These are phyloP conservation scores for Punctularia strigosozonata DNA, from an alignment of 768 basidiomycete species.

Conservation along the genomic window DNA sequence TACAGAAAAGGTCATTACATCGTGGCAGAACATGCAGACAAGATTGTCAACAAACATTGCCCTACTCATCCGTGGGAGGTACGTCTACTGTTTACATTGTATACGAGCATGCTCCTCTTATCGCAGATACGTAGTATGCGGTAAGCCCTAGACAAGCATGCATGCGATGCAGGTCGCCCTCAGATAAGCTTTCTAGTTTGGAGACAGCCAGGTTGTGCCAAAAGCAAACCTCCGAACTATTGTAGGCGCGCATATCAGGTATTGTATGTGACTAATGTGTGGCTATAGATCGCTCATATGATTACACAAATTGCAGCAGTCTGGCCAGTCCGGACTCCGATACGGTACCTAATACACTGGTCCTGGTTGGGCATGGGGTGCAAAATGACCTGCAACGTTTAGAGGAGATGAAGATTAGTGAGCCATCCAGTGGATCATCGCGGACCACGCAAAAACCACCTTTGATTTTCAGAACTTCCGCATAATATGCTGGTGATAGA, in stretches of 20 bases:
- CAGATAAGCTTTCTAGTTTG: constrained; percentile 40
- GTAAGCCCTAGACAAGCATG: constrained; percentile 27
- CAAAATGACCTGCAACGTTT: constrained; percentile 45
- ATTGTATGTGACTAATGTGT: no score
- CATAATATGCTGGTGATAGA: constrained; percentile 64
- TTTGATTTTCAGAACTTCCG: constrained; percentile 42
- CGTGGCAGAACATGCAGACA: constrained; percentile 57
- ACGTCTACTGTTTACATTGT: constrained; percentile 18
- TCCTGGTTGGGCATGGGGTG: constrained; percentile 58
- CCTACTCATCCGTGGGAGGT: constrained; percentile 70
- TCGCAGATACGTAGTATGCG: constrained; percentile 37
- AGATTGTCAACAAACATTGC: constrained; percentile 45
- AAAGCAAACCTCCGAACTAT: constrained; percentile 63
- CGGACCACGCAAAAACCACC: not conserved
- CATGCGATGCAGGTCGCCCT: constrained; percentile 2
- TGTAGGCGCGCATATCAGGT: constrained; percentile 67
- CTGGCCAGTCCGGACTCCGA: constrained; percentile 71
- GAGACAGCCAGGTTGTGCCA: constrained; percentile 57
- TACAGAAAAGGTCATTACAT: constrained; percentile 58
- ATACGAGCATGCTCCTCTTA: constrained; percentile 9
- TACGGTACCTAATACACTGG: constrained; percentile 52
- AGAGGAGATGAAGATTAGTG: constrained; percentile 76
- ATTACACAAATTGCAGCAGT: constrained; percentile 48
- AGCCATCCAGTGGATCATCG: constrained; percentile 14
- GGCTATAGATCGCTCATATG: no score